Percentiles rank a stretch among this genome's conserved stretches.
These are phyloP conservation scores for Petunia hybrid DNA, from an alignment of 305 asterid species.

Conservation along the genomic window DNA sequence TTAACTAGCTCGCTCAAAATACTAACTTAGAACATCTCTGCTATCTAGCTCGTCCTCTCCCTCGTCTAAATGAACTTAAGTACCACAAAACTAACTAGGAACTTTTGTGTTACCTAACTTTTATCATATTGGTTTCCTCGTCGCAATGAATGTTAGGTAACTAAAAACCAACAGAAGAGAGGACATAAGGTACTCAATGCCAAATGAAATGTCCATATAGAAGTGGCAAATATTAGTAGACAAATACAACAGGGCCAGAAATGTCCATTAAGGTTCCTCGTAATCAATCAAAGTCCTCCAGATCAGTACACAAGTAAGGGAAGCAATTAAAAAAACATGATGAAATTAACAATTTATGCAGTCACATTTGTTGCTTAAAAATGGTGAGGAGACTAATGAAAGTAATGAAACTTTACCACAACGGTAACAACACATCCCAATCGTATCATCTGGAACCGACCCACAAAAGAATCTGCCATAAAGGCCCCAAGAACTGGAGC, in stretches of 20 bases:
- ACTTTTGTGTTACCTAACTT: too few species aligned
- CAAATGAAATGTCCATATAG: neutral
- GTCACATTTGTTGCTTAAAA: too few species aligned
- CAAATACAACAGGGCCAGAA: neutral
- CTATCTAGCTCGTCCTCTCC: too few species aligned
- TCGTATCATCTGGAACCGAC: slow-evolving; percentile 35
- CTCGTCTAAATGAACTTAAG: too few species aligned
- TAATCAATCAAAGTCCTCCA: neutral
- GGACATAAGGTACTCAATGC: neutral
- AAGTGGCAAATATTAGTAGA: neutral
- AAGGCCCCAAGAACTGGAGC: slow-evolving; percentile 36
- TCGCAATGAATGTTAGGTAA: neutral
- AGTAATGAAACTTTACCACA: slow-evolving; percentile 26
- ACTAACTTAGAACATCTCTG: too few species aligned
- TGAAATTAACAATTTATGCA: neutral
- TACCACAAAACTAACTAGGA: too few species aligned
- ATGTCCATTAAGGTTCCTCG: neutral
- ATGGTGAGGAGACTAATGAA: too few species aligned
- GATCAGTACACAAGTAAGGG: neutral
- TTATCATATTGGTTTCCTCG: neutral
- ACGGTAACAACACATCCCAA: slow-evolving; percentile 32
- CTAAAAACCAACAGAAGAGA: neutral
- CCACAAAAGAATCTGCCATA: slow-evolving; percentile 36
- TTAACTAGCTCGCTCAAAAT: too few species aligned
- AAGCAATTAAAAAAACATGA: neutral